These are phyloP conservation scores for Ceratocystiopsis minuta DNA, from an alignment of 2,329 filamentous ascomycete genomes.

Conservation along the genomic window DNA sequence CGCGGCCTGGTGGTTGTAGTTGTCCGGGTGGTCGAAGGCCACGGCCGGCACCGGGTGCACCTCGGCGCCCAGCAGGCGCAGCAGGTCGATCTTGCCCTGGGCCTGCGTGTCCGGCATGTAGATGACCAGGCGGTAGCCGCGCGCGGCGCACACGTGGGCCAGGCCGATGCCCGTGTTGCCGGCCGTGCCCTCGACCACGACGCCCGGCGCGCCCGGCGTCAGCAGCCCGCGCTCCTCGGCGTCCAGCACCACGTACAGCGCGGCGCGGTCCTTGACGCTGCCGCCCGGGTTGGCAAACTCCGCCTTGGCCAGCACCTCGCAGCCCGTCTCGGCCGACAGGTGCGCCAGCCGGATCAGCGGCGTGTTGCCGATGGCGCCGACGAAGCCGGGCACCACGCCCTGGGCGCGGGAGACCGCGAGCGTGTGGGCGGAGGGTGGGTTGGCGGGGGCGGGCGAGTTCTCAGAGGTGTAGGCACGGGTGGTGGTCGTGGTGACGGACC, in stretches of 20 bases:
- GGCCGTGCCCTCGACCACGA: slow-evolving; percentile 90
- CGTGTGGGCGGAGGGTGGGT: slow-evolving; percentile 36
- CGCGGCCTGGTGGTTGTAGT: slow-evolving; percentile 94
- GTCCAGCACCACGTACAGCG: slow-evolving; percentile 82
- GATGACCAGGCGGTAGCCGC: slow-evolving; percentile 88
- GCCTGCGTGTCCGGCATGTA: slow-evolving; percentile 99
- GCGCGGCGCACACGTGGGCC: slow-evolving; percentile 83
- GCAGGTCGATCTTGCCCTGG: slow-evolving; percentile 89
- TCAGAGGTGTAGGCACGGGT: slow-evolving; percentile 10
- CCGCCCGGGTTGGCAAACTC: slow-evolving; percentile 98
- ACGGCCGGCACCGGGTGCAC: slow-evolving; percentile 93
- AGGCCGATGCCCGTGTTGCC: slow-evolving; percentile 97
- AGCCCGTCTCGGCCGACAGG: slow-evolving; percentile 79
- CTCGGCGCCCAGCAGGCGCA: slow-evolving; percentile 80
- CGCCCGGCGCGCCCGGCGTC: slow-evolving; percentile 43
- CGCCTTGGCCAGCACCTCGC: slow-evolving; percentile 87
- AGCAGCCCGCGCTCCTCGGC: slow-evolving; percentile 78
- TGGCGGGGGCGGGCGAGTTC: background rate
- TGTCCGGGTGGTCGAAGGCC: slow-evolving; percentile 82
- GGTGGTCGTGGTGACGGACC: slow-evolving; percentile 25
- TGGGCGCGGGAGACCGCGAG: slow-evolving; percentile 64
- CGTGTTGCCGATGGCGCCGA: slow-evolving; percentile 95
- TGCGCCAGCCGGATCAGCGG: slow-evolving; percentile 79
- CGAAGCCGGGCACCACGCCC: slow-evolving; percentile 57
- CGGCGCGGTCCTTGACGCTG: slow-evolving; percentile 89